Conservation (phyloP, 495 filamentous ascomycete species). For the Pyronema omphalodes region DNA sequence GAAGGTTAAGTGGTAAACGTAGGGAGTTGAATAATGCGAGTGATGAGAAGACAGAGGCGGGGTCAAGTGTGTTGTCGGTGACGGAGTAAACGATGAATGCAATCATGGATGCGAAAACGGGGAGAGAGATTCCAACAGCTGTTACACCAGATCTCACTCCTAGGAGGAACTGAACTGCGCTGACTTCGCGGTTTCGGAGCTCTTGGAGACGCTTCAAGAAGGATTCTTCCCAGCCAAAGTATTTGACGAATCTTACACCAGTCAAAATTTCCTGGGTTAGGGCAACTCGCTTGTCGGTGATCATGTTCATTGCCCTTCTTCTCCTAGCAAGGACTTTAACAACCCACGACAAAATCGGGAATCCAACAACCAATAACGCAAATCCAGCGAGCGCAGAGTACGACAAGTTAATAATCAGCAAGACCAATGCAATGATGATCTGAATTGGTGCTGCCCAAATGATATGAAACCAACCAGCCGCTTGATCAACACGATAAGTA, state of each 20-base stretch:
- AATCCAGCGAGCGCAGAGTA: constrained; percentile 84
- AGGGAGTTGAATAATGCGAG: constrained; percentile 83
- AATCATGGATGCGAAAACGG: constrained; percentile 85
- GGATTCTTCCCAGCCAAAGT: constrained; percentile 79
- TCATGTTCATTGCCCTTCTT: constrained; percentile 64
- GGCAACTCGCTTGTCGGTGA: constrained; percentile 78
- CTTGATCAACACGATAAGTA: constrained; percentile 73
- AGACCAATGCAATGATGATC: constrained; percentile 54
- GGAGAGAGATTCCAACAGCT: constrained; percentile 57
- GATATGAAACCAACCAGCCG: constrained; percentile 73
- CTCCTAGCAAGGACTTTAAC: constrained; percentile 52
- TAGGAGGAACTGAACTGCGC: constrained; percentile 58
- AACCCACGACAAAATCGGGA: constrained; percentile 54
- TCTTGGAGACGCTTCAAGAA: constrained; percentile 60
- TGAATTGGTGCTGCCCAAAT: constrained; percentile 69
- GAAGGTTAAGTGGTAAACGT: constrained; percentile 69
- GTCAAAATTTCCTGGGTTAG: constrained; percentile 86
- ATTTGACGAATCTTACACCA: constrained; percentile 86
- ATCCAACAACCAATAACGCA: constrained; percentile 54
- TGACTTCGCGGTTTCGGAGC: constrained; percentile 57
- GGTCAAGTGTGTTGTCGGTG: constrained; percentile 47
- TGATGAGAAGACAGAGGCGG: constrained; percentile 77
- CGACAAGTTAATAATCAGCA: constrained; percentile 67
- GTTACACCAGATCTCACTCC: constrained; percentile 70
- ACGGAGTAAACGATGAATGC: constrained; percentile 85